Base-by-base conservation (phyloP, 2,329 filamentous ascomycete genomes). In the Colletotrichum karsti region DNA sequence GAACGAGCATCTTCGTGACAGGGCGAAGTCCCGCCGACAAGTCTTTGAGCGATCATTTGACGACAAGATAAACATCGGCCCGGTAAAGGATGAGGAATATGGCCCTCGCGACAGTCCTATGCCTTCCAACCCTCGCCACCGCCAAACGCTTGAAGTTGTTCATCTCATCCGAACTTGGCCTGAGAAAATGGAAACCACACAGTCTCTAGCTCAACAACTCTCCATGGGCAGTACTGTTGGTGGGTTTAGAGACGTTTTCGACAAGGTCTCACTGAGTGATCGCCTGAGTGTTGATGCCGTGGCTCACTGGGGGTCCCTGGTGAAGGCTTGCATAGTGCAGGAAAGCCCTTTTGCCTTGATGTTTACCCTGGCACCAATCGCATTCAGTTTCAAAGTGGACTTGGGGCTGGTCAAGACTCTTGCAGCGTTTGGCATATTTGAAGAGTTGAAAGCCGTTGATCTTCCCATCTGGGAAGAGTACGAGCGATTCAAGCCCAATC, bases 311-410 rank as follows among this genome's bases (percentile, higher is more conserved):
- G 85, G 84, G 1, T 69, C 78, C 0, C 72, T 87, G 12, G 77
- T 82, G 1, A 77, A 77, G 35, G 73, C 78, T 3, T 83, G 80
- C 39, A 73, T 76, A 22, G 42, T 72, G 1, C 72, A 57, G 1
- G 28, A 74, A 10, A 76, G 80, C 22, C 71, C 66, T 10, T 81
- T 78, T 56, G 69, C 57, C 2, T 70, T 87, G 15, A 84, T 84
- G 75, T 87, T 87, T 58, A 65, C 83, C 0, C 76, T 87, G 9
- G 80, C 78, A 1, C 71, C 79, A 0, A 72, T 88, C n/a, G 77
- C 81, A 0, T 88, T 83, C 66, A 72, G 76, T 0, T 26, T 73
- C 1, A 70, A 76, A 28, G 74, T 75, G 1, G 74, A 85, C n/a
- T 79, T 85, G 72, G 70, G 73, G 1, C 48, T 84, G 0, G 50